Conservation (phyloP, 2,329 filamentous ascomycete genomes). For the Sodiomyces alkalinus region DNA sequence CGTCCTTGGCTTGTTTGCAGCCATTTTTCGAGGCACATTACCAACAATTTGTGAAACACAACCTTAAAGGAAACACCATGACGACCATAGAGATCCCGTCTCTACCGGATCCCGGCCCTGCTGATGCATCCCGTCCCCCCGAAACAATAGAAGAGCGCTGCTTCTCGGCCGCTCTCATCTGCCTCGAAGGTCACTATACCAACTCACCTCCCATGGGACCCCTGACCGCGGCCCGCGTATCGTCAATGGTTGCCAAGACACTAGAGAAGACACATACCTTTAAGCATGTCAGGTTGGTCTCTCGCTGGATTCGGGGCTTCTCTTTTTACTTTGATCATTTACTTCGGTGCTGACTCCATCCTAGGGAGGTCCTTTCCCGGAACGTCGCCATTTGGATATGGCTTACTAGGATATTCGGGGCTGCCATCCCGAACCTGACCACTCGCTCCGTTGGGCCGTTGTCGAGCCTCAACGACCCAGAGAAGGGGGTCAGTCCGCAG, state of each 20-base stretch:
- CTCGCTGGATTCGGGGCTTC: too few species aligned
- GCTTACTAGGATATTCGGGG: constrained; percentile 44
- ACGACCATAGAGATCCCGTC: constrained; percentile 5
- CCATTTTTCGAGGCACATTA: too few species aligned
- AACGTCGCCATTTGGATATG: constrained; percentile 54
- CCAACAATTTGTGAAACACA: too few species aligned
- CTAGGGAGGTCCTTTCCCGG: constrained; percentile 42
- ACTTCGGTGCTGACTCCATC: too few species aligned
- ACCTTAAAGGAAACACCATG: constrained; percentile 5
- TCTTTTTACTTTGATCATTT: too few species aligned
- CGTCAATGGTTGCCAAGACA: constrained; percentile 42
- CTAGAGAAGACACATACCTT: constrained; percentile 49
- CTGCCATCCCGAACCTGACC: constrained; percentile 44
- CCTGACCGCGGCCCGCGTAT: constrained; percentile 37
- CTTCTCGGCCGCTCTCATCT: constrained; percentile 45
- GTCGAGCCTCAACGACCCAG: constrained; percentile 35
- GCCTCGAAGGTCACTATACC: constrained; percentile 46
- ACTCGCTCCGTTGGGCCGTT: constrained; percentile 42
- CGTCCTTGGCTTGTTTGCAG: too few species aligned
- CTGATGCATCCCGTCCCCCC: constrained; percentile 12
- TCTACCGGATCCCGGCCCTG: constrained; percentile 5
- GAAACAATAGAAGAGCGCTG: constrained; percentile 49
- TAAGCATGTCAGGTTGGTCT: constrained; percentile 43
- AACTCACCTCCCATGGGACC: constrained; percentile 41
- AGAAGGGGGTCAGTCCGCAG: constrained; percentile 41